Evolutionary conservation across 2,329 filamentous ascomycete species (phyloP).

Genomic region (Aspergillus uvarum): DNA sequence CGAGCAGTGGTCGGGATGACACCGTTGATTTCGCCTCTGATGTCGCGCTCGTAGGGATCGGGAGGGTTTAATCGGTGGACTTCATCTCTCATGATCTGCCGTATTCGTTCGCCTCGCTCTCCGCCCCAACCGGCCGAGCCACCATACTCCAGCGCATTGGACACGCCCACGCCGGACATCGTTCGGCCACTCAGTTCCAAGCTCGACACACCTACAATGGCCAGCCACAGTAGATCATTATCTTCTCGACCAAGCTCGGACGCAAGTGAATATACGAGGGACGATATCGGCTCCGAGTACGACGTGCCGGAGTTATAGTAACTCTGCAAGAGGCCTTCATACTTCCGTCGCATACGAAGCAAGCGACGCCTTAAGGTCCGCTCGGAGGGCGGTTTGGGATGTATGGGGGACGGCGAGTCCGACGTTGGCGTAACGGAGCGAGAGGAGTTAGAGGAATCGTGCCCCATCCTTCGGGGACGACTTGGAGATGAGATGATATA

Average conservation of each 20-base stretch:
- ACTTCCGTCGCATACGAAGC: conserved; percentile 70
- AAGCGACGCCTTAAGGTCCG: conserved; percentile 71
- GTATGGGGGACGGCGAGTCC: conserved; percentile 38
- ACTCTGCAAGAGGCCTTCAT: conserved; percentile 71
- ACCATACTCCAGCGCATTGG: conserved; percentile 55
- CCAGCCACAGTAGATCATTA: conserved; percentile 92
- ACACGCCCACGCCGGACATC: conserved; percentile 70
- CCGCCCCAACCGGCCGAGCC: conserved; percentile 73
- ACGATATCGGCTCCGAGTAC: conserved; percentile 92
- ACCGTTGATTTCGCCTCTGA: conserved; percentile 67
- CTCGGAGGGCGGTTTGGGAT: conserved; percentile 65
- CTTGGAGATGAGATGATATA: conserved; percentile 44
- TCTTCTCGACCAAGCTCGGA: conserved; percentile 95
- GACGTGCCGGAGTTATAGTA: conserved; percentile 88
- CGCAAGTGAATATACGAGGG: conserved; percentile 89
- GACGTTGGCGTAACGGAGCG: conserved; percentile 47
- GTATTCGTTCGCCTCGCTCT: conserved; percentile 76
- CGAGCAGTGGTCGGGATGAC: conserved; percentile 85
- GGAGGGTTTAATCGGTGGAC: conserved; percentile 89
- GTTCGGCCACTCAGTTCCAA: conserved; percentile 88
- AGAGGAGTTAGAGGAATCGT: conserved; percentile 47
- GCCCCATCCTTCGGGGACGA: conserved; percentile 40
- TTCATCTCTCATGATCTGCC: conserved; percentile 85
- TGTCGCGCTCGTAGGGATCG: conserved; percentile 59
- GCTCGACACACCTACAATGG: conserved; percentile 92